Base-by-base conservation (phyloP, 805 yeast species). In the Sugiyamaella marilandica region DNA sequence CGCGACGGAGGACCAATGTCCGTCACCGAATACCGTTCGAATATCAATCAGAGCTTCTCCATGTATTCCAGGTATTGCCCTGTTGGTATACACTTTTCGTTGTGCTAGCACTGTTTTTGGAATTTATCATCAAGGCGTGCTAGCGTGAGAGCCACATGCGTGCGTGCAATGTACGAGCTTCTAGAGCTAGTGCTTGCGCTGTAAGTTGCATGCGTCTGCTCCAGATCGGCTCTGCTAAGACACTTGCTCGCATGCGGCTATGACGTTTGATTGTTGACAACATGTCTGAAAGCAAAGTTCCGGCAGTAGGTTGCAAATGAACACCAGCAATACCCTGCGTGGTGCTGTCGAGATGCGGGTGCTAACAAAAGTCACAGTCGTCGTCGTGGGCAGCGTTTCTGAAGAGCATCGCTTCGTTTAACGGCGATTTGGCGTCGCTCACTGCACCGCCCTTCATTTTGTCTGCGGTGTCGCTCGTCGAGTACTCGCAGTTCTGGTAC, bases 401-500 rank as follows among this genome's bases (percentile, higher is more conserved):
- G 60, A 88, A 88, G 71, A 87, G 96, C 39, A 81, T 92, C 58
- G 94, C 97, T 32, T 82, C 95, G 2, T 92, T 88, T 70, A 89
- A 90, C 61, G 97, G 97, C 43, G 99, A 94, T 67, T 74, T 94
- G 57, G 88, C 97, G 16, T 82, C 96, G 2, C 74, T 94, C 65
- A 91, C 99, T 1, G 99, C 99, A 2, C 99, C 99, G 16, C 97
- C 98, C 8, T 94, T 92, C 72, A 94, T 94, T 59, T 76, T 94
- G 59, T 88, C 96, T 2, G 89, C 97, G 21, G 84, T 87, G 5
- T 91, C 97, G 2, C 76, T 89, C 62, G 82, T 82, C 33, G 99
- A 94, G 73, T 94, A 87, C 71, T 86, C 97, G 19, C 92, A 88
- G 69, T 94, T 88, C 72, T 94, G 99, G 97, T 88, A 90, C 45